Conservation (phyloP, 208 protist species). For the Tritrichomonas foetus region DNA sequence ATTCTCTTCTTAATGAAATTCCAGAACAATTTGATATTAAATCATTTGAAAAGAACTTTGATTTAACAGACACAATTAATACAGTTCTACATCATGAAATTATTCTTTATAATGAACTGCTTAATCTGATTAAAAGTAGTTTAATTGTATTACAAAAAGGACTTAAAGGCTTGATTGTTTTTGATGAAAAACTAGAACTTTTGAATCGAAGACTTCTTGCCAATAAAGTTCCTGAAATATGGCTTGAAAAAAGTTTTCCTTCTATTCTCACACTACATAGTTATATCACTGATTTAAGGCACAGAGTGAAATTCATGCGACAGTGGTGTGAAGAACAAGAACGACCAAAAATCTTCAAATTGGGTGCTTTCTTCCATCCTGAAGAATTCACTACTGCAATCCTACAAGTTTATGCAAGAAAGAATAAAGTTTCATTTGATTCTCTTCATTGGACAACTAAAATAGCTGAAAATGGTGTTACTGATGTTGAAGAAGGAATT, state of each 20-base stretch:
- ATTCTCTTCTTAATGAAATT: not conserved
- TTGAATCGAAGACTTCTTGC: constrained; percentile 59
- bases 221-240: constrained; percentile 79
- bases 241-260: constrained; percentile 86
- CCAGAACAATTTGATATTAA: not conserved
- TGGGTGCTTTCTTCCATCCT: constrained; percentile 91
- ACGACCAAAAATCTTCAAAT: constrained; percentile 64
- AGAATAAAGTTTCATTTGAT: constrained; percentile 89
- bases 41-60: not conserved
- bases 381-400: constrained; percentile 97
- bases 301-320: constrained; percentile 80
- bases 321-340: constrained; percentile 65
- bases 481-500: constrained; percentile 67
- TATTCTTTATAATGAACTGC: constrained; percentile 70
- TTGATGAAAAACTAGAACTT: constrained; percentile 65
- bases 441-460: constrained; percentile 13
- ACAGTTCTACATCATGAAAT: constrained; percentile 83
- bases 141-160: constrained; percentile 86
- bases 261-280: constrained; percentile 77
- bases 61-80: constrained; percentile 59
- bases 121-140: constrained; percentile 72
- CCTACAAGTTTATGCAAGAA: constrained; percentile 91
- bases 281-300: constrained; percentile 86
- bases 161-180: constrained; percentile 69
- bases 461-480: constrained; percentile 59